A percentile compares a stretch with the other conserved stretches of the same genome.
Conservation (phyloP, 345 rosid genomes). For the Firmiana major region DNA sequence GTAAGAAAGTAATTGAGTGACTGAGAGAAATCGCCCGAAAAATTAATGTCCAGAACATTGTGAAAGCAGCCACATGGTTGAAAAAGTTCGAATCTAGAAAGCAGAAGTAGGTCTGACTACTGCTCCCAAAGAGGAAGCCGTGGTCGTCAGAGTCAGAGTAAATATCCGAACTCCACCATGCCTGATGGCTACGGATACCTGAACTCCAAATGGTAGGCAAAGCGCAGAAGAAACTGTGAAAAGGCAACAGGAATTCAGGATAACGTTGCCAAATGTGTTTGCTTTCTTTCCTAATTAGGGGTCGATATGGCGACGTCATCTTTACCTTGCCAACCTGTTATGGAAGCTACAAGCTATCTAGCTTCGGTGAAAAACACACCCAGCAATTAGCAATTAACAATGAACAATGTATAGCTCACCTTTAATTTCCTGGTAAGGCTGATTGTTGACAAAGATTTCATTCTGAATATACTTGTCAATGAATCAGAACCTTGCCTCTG, state of each 20-base stretch:
- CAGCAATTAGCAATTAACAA: too few species aligned
- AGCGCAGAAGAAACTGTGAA: not conserved
- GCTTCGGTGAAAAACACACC: too few species aligned
- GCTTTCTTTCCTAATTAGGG: not conserved
- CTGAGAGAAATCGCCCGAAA: too few species aligned
- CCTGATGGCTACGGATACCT: not conserved
- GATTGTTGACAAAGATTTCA: too few species aligned
- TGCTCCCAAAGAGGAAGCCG: not conserved
- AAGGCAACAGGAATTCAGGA: not conserved
- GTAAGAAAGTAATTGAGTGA: too few species aligned
- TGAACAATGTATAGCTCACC: too few species aligned
- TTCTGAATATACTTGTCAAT: too few species aligned
- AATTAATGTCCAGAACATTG: too few species aligned
- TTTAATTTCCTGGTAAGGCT: too few species aligned
- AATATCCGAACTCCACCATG: not conserved
- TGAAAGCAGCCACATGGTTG: too few species aligned
- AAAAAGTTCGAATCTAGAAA: too few species aligned
- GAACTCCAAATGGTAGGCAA: not conserved
- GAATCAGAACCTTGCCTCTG: too few species aligned
- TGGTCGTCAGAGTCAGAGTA: not conserved
- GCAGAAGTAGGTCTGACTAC: not conserved
- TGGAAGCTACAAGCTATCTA: not conserved
- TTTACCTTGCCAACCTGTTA: not conserved
- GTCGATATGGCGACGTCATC: not conserved
- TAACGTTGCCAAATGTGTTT: not conserved